Evolutionary conservation across 2,329 filamentous ascomycete genomes (phyloP).

Genomic region (Chaetothyriales sp.): DNA sequence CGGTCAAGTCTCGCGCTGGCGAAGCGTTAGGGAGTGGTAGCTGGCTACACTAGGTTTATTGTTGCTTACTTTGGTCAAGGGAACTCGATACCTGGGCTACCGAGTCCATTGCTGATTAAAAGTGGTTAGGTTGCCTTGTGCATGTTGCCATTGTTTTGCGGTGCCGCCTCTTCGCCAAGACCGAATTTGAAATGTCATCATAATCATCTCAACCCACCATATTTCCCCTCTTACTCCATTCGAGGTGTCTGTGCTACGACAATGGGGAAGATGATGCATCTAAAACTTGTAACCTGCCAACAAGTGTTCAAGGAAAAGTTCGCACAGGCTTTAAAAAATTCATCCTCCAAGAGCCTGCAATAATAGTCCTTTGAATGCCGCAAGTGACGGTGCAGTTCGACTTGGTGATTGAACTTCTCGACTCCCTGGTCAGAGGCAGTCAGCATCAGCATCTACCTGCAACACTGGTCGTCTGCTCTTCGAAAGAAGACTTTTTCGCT

Average conservation of each 20-base stretch:
- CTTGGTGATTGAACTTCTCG: conserved; percentile 42
- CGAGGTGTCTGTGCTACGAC: too few relatives aligned
- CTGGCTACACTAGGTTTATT: conserved; percentile 9
- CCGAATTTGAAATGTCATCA: too few relatives aligned
- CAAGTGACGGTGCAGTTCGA: conserved; percentile 27
- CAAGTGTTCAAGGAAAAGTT: too few relatives aligned
- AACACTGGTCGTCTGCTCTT: conserved; percentile 58
- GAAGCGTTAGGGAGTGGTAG: conserved; percentile 16
- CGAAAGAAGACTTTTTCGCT: conserved; percentile 50
- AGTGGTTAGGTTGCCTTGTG: background rate
- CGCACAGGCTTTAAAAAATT: background rate
- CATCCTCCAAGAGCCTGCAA: background rate
- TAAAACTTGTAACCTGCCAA: too few relatives aligned
- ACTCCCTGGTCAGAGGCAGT: conserved; percentile 43
- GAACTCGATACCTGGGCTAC: conserved; percentile 86
- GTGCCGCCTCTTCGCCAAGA: too few relatives aligned
- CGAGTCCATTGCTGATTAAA: conserved; percentile 60
- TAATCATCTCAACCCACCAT: too few relatives aligned
- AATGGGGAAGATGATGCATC: too few relatives aligned
- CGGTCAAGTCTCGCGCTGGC: conserved; percentile 83
- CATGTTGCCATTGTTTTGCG: too few relatives aligned
- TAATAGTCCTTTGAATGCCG: background rate
- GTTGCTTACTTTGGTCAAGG: conserved; percentile 66
- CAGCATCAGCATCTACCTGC: conserved; percentile 44
- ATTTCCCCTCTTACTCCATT: too few relatives aligned